These are phyloP conservation scores for Gigaspora rosea DNA, from an alignment of 192 early-diverging fungal species.

Conservation along the genomic window DNA sequence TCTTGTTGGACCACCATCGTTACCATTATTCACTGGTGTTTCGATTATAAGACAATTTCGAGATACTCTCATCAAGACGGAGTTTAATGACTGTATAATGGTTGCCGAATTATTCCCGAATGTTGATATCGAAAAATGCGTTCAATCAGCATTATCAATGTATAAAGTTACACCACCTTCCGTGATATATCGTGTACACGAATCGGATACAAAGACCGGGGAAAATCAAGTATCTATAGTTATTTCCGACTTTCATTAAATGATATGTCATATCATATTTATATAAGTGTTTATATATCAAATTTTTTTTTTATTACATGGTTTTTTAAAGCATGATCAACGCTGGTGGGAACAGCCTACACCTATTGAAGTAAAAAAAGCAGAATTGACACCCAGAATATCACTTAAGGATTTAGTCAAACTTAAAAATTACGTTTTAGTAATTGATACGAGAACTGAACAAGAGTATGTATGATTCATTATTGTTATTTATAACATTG, in stretches of 20 bases:
- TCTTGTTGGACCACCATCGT: constrained; percentile 61
- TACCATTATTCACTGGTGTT: constrained; percentile 69
- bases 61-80: constrained; percentile 57
- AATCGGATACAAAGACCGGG: constrained; percentile 36
- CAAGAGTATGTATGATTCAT: constrained; percentile 45
- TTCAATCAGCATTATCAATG: constrained; percentile 60
- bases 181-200: constrained; percentile 42
- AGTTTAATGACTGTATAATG: constrained; percentile 68
- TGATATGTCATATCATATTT: background rate
- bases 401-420: constrained; percentile 50
- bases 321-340: constrained; percentile 4
- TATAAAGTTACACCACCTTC: constrained; percentile 73
- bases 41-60: constrained; percentile 72
- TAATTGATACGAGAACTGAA: constrained; percentile 61
- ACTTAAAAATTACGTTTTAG: constrained; percentile 48
- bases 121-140: constrained; percentile 73
- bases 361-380: constrained; percentile 47
- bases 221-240: background rate
- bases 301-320: background rate
- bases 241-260: background rate
- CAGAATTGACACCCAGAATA: constrained; percentile 59
- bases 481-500: background rate
- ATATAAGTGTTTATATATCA: background rate
- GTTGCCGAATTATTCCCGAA: constrained; percentile 62
- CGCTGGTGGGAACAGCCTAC: constrained; percentile 57